These are phyloP conservation scores for Straminergon stramineum DNA, from an alignment of 225 moss, liverwort and hornwort genomes.

Conservation along the genomic window DNA sequence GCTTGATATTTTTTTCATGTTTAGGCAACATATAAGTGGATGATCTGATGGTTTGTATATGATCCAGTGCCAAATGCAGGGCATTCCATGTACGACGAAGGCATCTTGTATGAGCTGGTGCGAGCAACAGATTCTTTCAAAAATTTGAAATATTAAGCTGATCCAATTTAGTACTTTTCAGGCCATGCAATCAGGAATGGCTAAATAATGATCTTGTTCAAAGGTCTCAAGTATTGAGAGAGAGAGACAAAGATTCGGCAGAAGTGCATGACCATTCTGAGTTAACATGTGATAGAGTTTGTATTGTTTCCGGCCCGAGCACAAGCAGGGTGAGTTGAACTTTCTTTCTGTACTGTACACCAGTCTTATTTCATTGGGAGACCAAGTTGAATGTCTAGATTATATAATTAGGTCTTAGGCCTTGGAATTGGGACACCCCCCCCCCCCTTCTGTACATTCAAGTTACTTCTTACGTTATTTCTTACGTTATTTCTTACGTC, in stretches of 20 bases:
- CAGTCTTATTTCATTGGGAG: neutral
- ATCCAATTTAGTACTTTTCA: neutral
- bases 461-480: neutral
- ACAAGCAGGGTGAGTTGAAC: neutral
- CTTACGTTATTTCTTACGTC: neutral
- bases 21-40: neutral
- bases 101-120: slow-evolving; percentile 57
- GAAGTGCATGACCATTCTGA: neutral
- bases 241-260: neutral
- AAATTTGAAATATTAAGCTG: slow-evolving; percentile 24
- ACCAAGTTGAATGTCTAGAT: neutral
- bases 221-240: neutral
- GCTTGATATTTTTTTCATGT: neutral
- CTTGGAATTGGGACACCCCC: neutral
- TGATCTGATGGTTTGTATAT: neutral
- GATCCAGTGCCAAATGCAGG: slow-evolving; percentile 67
- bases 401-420: neutral
- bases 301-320: neutral
- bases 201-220: neutral
- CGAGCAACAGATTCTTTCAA: slow-evolving; percentile 63
- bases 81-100: slow-evolving; percentile 74
- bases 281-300: neutral
- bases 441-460: too few species aligned
- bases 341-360: neutral
- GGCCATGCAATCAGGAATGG: neutral